phyloP scores from a whole-genome alignment of 2,329 filamentous ascomycete genomes.

The Sporothrix brunneoviolacea region DNA sequence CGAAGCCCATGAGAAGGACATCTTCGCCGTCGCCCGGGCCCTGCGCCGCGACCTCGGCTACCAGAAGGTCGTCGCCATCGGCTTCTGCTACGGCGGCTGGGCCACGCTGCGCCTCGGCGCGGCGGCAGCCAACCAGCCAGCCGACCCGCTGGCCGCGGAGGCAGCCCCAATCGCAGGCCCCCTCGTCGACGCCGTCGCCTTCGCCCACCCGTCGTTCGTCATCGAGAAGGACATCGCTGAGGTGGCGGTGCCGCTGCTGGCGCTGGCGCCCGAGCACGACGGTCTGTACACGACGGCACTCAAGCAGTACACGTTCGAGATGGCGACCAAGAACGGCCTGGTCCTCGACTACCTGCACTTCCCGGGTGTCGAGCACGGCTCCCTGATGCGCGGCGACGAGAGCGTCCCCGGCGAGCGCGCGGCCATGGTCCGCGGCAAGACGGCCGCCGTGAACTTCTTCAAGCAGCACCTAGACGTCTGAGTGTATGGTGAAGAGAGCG shows the following conservation, averaged over 20 bases:
- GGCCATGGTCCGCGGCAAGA: constrained; percentile 42
- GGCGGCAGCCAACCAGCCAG: constrained; percentile 22
- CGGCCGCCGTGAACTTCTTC: constrained; percentile 40
- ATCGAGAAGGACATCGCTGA: constrained; percentile 39
- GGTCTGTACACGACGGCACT: constrained; percentile 35
- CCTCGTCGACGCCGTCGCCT: constrained; percentile 39
- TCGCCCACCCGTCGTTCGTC: constrained; percentile 39
- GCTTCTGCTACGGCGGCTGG: constrained; percentile 48
- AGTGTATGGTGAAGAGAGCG: too few relatives aligned
- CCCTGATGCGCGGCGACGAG: constrained; percentile 35
- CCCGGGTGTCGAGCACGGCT: constrained; percentile 42
- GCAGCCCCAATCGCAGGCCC: constrained; percentile 18
- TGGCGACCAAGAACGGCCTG: constrained; percentile 31
- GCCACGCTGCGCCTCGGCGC: constrained; percentile 40
- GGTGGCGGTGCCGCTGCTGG: constrained; percentile 42
- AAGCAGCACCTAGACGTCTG: constrained; percentile 21
- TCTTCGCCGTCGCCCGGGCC: constrained; percentile 31
- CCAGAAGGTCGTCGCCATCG: constrained; percentile 35
- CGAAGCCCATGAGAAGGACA: constrained; percentile 31
- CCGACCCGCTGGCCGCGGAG: not conserved
- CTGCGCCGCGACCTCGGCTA: constrained; percentile 28
- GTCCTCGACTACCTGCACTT: constrained; percentile 46
- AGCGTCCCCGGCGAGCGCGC: constrained; percentile 32
- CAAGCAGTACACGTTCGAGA: constrained; percentile 36
- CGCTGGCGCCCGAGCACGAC: constrained; percentile 44